Evolutionary conservation across 176 grass and related monocot species (phyloP), one percentile per base, ranked within the genome.

Genomic region (Paspalum notatum): DNA sequence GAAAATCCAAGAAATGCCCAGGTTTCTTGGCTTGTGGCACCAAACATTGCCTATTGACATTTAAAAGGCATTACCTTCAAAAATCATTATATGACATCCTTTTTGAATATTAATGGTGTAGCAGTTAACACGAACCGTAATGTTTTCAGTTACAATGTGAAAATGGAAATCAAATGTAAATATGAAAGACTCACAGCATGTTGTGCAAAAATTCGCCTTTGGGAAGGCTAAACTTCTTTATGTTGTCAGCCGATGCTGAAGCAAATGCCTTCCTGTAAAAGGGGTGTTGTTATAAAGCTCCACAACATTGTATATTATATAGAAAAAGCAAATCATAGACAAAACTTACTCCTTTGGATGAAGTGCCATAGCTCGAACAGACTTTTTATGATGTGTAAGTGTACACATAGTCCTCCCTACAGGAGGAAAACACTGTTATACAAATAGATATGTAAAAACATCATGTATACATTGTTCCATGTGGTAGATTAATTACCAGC

Each of bases 181-280:
- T 58, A 88, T 41, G 53, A 56, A 48, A 86, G 25, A 89, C 94
- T 86, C 56, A 99, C 92, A 99, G 84, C 96, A 99, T 99, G 79
- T 99, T 99, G 57, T 99, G 92, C 72, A 95, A 44, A 86, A 99
- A 99, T 95, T 95, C 90, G 49, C 92, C 96, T 90, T 84, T 99
- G 58, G 96, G 96, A 49, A 99, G 76, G 62, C 79, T 90, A 72
- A 95, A 95, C 66, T 99, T 99, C 60, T 99, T 99, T 88, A 93
- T 93, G 79, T 99, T 99, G 52, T 99, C 96, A 7, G 96, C 96
- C 61, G 96, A 99, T 39, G 96, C 96, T 54, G 96, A 99, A 51
- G 92, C 84, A 95, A 99, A 99, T 63, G 86, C 54, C 37, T 63
- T 63, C 26, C 26, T 63, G 61, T 18, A 68, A 68, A 68, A 45